Evolutionary conservation across 192 early-diverging fungal species (phyloP), one percentile per base, ranked within the genome.

Genomic region (Coemansia sp.): DNA sequence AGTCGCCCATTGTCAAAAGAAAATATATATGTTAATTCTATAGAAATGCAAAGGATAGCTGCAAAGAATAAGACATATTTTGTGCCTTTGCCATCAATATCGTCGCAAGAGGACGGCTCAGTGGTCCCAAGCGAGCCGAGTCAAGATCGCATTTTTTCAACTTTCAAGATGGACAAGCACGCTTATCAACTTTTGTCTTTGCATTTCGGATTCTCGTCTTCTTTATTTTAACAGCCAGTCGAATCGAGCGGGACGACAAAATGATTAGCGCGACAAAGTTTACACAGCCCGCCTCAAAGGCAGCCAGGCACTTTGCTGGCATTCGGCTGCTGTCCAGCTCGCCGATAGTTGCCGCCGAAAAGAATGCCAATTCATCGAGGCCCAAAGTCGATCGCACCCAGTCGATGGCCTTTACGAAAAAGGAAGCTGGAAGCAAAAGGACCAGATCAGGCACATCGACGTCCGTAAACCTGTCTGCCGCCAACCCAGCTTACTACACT

Each of bases 401-500:
- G 51, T 69, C 73, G 17, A 79, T 70, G 58, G 81, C 81, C 42
- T 84, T 72, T 44, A 73, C 60, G 42, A 73, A 70, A 59, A 75
- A 76, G 66, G 69, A 58, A 2, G 31, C 23, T 1, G 41, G 32
- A 17, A 59, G 9, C 12, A 79, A 76, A 60, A 58, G 39, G 50
- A 41, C 63, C n/a, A 34, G 71, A 62, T 64, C 70, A 8, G 71
- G 81, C 29, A 75, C 70, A 37, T 17, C 70, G 32, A 84, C 77
- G 4, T 57, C 73, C 19, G 77, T 84, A 9, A 76, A 76, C 39
- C 57, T 69, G 77, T 61, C 50, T 1, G 48, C 41, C 19, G 73
- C 76, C 36, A 84, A 84, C 59, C 73, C 67, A 15, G 39, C 44
- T 34, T 84, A 84, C 62, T 84, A 84, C 46, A 31, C 58, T 9